These are phyloP conservation scores for Phalaenopsis hybrid DNA, from an alignment of 116 monocot species.

Conservation along the genomic window DNA sequence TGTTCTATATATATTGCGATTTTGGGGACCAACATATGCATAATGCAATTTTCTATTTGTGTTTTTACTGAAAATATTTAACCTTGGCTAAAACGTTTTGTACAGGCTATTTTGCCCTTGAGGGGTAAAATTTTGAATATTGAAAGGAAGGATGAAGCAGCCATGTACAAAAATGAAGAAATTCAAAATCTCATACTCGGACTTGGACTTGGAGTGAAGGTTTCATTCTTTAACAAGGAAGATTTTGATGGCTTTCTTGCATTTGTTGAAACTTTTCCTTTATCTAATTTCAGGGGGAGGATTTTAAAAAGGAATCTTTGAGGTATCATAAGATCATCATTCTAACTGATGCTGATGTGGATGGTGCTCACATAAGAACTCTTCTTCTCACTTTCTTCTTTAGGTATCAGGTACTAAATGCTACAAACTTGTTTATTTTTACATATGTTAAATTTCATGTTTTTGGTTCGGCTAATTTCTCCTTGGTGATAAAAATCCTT, in stretches of 20 bases:
- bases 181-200: constrained; percentile 96
- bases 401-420: constrained; percentile 77
- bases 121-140: constrained; percentile 97
- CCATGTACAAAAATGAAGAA: constrained; percentile 99
- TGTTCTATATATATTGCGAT: background rate
- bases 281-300: constrained; percentile 70
- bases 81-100: background rate
- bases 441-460: background rate
- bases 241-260: background rate
- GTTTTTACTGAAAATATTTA: background rate
- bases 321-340: constrained; percentile 98
- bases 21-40: background rate
- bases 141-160: constrained; percentile 93
- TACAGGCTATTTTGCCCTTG: constrained; percentile 92
- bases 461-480: background rate
- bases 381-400: constrained; percentile 98
- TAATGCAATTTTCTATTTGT: background rate
- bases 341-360: constrained; percentile 97
- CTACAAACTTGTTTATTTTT: background rate
- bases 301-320: constrained; percentile 82
- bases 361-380: constrained; percentile 96
- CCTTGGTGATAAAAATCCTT: background rate
- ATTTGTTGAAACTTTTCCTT: constrained; percentile 11
- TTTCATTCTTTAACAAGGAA: constrained; percentile 12
- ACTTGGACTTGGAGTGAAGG: constrained; percentile 98